Conservation (phyloP, 768 basidiomycete species). For the Sarcodon sp. region DNA sequence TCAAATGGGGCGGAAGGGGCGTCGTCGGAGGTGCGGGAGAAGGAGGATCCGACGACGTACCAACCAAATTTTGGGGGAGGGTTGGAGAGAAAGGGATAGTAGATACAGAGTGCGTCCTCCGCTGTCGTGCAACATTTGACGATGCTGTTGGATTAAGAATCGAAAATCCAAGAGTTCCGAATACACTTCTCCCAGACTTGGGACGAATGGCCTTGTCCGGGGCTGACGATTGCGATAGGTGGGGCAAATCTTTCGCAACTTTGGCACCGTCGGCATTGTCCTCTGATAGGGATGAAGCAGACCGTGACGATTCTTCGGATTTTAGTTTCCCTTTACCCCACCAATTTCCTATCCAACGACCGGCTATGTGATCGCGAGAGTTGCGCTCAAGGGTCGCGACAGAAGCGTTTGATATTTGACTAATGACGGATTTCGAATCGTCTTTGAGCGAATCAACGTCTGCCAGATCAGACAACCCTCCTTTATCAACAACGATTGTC, state of each 20-base stretch:
- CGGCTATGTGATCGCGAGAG: neutral
- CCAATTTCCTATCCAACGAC: slow-evolving; percentile 62
- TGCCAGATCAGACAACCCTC: neutral
- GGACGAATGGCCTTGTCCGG: slow-evolving; percentile 4
- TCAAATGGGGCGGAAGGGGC: slow-evolving; percentile 2
- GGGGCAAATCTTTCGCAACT: slow-evolving; percentile 2
- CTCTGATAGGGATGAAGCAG: slow-evolving; percentile 3
- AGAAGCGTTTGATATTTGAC: neutral
- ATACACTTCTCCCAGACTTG: slow-evolving; percentile 42
- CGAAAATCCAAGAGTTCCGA: slow-evolving; percentile 60
- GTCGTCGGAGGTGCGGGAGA: neutral
- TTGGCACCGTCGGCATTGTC: slow-evolving; percentile 2
- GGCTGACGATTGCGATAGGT: slow-evolving; percentile 6
- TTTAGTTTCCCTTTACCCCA: slow-evolving; percentile 41
- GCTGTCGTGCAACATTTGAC: slow-evolving; percentile 1
- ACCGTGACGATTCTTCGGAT: slow-evolving; percentile 6
- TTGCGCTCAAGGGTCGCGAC: no score
- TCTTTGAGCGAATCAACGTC: slow-evolving; percentile 2
- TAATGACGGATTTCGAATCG: neutral
- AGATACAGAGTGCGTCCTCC: slow-evolving; percentile 11
- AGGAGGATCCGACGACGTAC: neutral
- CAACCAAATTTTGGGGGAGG: neutral
- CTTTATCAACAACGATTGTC: neutral
- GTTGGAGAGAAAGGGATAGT: slow-evolving; percentile 5
- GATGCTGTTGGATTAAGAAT: slow-evolving; percentile 37